These are phyloP conservation scores for Fusarium mundagurra DNA, from an alignment of 2,329 filamentous ascomycete species.

Conservation along the genomic window DNA sequence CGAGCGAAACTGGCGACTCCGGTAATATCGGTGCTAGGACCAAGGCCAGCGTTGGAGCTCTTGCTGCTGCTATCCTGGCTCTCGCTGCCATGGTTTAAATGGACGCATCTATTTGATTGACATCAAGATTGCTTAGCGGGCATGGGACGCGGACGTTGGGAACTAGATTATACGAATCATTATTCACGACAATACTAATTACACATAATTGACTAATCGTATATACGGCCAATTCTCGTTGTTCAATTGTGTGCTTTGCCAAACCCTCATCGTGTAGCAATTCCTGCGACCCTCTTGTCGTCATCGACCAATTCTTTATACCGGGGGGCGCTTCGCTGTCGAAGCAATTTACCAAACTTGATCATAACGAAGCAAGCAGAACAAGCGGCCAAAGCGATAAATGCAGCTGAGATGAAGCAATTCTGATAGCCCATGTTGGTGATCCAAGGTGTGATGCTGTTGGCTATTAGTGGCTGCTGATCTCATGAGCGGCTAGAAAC, in stretches of 20 bases:
- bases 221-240: background rate
- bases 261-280: background rate
- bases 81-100: constrained; percentile 5
- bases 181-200: constrained; percentile 8
- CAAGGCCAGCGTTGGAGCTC: constrained; percentile 7
- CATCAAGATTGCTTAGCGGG: background rate
- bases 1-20: constrained; percentile 11
- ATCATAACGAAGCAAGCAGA: constrained; percentile 57
- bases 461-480: background rate
- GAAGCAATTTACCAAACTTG: constrained; percentile 54
- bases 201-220: background rate
- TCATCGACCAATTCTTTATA: constrained; percentile 24
- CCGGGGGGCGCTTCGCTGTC: constrained; percentile 25
- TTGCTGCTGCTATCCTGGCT: constrained; percentile 15
- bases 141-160: background rate
- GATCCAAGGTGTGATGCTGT: constrained; percentile 59
- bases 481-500: background rate
- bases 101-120: background rate
- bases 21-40: constrained; percentile 15
- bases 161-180: background rate
- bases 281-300: constrained; percentile 5
- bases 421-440: constrained; percentile 54
- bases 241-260: background rate
- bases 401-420: constrained; percentile 54
- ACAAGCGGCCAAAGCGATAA: constrained; percentile 51